phyloP scores from a whole-genome alignment of 371 early-diverging fungal species.

The Mortierella sp. region DNA sequence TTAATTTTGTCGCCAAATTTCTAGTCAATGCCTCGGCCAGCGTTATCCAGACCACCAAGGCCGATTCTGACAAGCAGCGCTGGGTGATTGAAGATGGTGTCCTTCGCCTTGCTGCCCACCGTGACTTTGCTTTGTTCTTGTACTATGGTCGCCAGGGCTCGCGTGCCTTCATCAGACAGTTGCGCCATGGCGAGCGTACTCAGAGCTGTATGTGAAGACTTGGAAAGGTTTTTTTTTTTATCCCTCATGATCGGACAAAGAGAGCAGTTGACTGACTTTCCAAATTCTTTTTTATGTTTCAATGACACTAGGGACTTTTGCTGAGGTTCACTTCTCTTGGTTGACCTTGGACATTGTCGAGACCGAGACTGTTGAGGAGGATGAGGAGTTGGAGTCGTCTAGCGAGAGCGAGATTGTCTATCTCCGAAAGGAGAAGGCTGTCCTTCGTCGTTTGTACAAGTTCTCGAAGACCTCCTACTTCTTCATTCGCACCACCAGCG shows the following conservation, averaged over 20 bases:
- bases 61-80: conserved; percentile 28
- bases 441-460: conserved; percentile 14
- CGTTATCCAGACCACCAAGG: conserved; percentile 24
- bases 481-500: conserved; percentile 43
- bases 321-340: conserved; percentile 50
- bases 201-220: conserved; percentile 32
- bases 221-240: background rate
- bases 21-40: conserved; percentile 34
- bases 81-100: conserved; percentile 40
- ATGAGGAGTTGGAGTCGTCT: conserved; percentile 59
- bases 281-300: background rate
- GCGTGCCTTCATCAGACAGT: conserved; percentile 39
- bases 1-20: no score
- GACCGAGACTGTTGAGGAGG: conserved; percentile 42
- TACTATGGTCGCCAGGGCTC: conserved; percentile 43
- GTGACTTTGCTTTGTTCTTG: conserved; percentile 42
- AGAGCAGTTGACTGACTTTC: background rate
- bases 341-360: conserved; percentile 35
- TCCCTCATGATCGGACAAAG: background rate
- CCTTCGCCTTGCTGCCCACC: conserved; percentile 34
- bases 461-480: conserved; percentile 42
- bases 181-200: conserved; percentile 26
- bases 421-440: conserved; percentile 27
- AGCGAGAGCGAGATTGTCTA: conserved; percentile 53
- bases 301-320: conserved; percentile 22